Conservation (phyloP, 805 yeast genomes). For the Schwanniomyces sp. region DNA sequence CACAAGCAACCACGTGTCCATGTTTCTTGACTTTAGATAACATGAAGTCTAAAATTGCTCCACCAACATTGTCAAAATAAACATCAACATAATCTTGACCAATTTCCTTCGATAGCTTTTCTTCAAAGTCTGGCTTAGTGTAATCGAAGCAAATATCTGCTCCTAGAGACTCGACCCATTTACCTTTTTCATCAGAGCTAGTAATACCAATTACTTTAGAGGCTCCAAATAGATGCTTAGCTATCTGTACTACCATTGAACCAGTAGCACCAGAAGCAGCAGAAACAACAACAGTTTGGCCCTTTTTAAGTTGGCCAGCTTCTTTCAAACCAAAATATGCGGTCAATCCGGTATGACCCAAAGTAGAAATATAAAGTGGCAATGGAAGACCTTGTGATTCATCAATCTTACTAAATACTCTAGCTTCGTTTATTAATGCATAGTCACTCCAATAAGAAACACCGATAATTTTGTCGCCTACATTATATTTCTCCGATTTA, state of each 20-base stretch:
- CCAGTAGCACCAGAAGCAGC: slow-evolving; percentile 84
- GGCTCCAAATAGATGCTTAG: slow-evolving; percentile 52
- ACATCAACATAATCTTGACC: slow-evolving; percentile 51
- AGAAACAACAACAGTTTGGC: slow-evolving; percentile 52
- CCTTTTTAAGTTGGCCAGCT: slow-evolving; percentile 46
- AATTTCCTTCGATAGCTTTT: slow-evolving; percentile 27
- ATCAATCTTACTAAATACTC: slow-evolving; percentile 29
- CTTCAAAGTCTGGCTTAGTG: slow-evolving; percentile 18
- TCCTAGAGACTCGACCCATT: slow-evolving; percentile 54
- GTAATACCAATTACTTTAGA: slow-evolving; percentile 60
- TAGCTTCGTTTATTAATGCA: slow-evolving; percentile 27
- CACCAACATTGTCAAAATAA: slow-evolving; percentile 67
- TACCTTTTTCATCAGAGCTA: slow-evolving; percentile 56
- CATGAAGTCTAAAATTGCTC: slow-evolving; percentile 50
- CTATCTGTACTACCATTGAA: slow-evolving; percentile 54
- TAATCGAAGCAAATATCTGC: slow-evolving; percentile 57
- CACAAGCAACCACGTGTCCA: slow-evolving; percentile 59
- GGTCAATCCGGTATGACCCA: slow-evolving; percentile 61
- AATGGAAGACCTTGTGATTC: slow-evolving; percentile 28
- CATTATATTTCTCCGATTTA: slow-evolving; percentile 35
- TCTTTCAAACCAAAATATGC: slow-evolving; percentile 57
- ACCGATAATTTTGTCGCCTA: slow-evolving; percentile 46
- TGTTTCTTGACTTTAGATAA: slow-evolving; percentile 34
- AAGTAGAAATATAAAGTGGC: slow-evolving; percentile 44
- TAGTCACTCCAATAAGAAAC: slow-evolving; percentile 50